Evolutionary conservation across 441 rosid genomes (phyloP).

Genomic region (Jatropha podagrica): DNA sequence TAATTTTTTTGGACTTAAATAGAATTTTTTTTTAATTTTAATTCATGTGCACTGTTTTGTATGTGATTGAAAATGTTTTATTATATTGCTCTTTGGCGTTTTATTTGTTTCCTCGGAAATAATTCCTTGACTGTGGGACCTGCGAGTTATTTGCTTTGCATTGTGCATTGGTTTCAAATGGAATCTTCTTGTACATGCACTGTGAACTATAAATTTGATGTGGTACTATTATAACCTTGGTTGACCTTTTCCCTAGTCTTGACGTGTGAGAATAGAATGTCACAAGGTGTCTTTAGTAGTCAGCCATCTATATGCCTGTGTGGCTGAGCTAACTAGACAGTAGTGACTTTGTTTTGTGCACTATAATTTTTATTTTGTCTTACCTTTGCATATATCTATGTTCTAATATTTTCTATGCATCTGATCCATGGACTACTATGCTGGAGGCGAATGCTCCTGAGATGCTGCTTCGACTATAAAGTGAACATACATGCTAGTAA

Average conservation of each 20-base stretch:
- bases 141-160: not conserved
- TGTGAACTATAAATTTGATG: not conserved
- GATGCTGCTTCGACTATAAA: constrained; percentile 39
- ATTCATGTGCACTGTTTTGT: not conserved
- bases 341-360: not conserved
- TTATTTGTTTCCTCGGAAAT: not conserved
- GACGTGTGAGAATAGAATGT: not conserved
- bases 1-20: not conserved
- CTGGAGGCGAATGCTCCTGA: constrained; percentile 66
- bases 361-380: constrained; percentile 2
- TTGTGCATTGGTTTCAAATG: not conserved
- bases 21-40: not conserved
- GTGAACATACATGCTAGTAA: constrained; percentile 33
- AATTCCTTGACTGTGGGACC: not conserved
- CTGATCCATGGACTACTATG: constrained; percentile 63
- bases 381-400: constrained; percentile 8
- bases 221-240: not conserved
- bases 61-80: not conserved
- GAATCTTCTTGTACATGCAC: not conserved
- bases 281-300: no score
- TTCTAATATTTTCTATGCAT: constrained; percentile 52
- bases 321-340: not conserved
- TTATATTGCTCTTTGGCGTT: not conserved
- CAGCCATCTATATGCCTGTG: not conserved
- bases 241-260: not conserved